Conservation (phyloP, 1,139 yeast genomes). For the Saccharomycopsis phalli region DNA sequence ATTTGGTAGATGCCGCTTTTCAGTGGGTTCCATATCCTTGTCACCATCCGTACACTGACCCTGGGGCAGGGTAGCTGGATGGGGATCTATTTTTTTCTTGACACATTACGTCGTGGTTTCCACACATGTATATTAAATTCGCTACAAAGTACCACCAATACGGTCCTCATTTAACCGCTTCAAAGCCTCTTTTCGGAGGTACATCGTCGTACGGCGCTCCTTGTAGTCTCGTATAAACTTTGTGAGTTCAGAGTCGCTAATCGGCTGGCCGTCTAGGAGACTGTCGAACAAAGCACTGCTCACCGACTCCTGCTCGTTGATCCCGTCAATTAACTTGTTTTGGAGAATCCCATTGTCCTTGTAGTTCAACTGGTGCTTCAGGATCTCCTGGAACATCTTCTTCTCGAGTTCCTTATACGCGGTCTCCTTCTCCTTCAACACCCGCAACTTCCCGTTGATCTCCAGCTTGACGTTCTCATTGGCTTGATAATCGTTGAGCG, state of each 20-base stretch:
- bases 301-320: slow-evolving; percentile 21
- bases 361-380: slow-evolving; percentile 22
- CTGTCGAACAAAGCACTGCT: slow-evolving; percentile 21
- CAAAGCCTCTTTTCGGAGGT: slow-evolving; percentile 48
- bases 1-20: no score
- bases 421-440: slow-evolving; percentile 24
- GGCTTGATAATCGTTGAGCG: slow-evolving; percentile 14
- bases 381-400: slow-evolving; percentile 24
- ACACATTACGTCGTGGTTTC: no score
- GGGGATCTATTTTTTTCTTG: no score
- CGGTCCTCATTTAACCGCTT: slow-evolving; percentile 61
- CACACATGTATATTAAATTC: no score
- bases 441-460: slow-evolving; percentile 20
- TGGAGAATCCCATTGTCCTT: slow-evolving; percentile 19
- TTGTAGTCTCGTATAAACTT: slow-evolving; percentile 39
- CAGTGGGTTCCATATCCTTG: no score
- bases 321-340: slow-evolving; percentile 20
- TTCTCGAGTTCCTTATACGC: slow-evolving; percentile 18
- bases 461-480: background rate
- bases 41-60: no score
- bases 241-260: slow-evolving; percentile 19
- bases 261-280: slow-evolving; percentile 12
- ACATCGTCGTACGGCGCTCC: slow-evolving; percentile 39
- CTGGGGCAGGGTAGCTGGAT: no score
- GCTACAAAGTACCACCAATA: slow-evolving; percentile 39